A percentile compares a stretch with the other conserved stretches of the same genome.
Conservation (phyloP, 805 yeast genomes). For the Candida ponderosae region DNA sequence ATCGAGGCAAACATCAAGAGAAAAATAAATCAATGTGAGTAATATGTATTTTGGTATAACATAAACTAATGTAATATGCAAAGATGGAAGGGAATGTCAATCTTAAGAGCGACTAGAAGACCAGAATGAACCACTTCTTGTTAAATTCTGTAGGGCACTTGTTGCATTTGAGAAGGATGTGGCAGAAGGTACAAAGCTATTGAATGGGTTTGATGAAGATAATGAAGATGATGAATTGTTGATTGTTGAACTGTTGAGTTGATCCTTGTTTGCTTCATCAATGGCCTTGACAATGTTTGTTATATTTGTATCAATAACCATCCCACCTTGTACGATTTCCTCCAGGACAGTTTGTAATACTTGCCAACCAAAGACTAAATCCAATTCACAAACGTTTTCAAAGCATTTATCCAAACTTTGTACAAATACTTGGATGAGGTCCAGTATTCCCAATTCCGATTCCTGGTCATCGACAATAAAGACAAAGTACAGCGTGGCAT, state of each 20-base stretch:
- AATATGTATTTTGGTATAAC: too few species aligned
- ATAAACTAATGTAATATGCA: too few species aligned
- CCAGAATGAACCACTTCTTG: not conserved
- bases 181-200: conserved; percentile 12
- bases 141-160: conserved; percentile 11
- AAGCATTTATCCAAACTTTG: conserved; percentile 92
- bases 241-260: conserved; percentile 3
- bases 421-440: conserved; percentile 92
- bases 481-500: conserved; percentile 93
- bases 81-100: too few species aligned
- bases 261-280: conserved; percentile 45
- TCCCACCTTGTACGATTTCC: conserved; percentile 94
- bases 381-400: conserved; percentile 90
- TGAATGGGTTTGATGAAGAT: too few species aligned
- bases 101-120: not conserved
- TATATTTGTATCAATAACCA: conserved; percentile 93
- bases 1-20: too few species aligned
- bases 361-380: conserved; percentile 98
- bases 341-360: conserved; percentile 84
- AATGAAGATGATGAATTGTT: conserved; percentile 18
- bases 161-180: conserved; percentile 24
- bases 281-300: conserved; percentile 71
- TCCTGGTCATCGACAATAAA: conserved; percentile 95
- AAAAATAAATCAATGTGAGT: too few species aligned
- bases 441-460: conserved; percentile 87